These are phyloP conservation scores for Arthrobotrys musiformis DNA, from an alignment of 2,329 filamentous ascomycete species.

Conservation along the genomic window DNA sequence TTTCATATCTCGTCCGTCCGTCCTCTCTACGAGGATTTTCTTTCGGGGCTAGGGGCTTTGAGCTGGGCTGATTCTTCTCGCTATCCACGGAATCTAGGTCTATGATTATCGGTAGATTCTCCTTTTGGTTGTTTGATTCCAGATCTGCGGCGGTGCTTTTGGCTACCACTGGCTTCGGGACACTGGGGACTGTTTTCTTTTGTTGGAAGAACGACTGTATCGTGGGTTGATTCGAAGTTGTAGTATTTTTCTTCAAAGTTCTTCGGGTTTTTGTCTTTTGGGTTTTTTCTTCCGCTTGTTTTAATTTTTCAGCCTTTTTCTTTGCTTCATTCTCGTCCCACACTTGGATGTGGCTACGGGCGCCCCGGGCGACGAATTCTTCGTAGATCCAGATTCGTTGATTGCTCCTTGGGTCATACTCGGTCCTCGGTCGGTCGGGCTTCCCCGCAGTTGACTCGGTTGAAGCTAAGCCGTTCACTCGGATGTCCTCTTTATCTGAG, in stretches of 20 bases:
- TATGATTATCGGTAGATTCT: slow-evolving; percentile 9
- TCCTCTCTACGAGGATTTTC: neutral
- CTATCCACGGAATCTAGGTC: neutral
- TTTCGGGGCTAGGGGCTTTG: neutral
- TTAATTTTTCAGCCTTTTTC: slow-evolving; percentile 18
- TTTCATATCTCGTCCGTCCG: neutral
- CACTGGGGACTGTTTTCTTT: neutral
- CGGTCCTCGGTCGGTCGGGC: slow-evolving; percentile 6
- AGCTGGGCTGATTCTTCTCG: neutral
- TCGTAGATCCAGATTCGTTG: slow-evolving; percentile 39
- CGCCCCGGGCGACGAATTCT: slow-evolving; percentile 28
- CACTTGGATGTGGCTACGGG: slow-evolving; percentile 2
- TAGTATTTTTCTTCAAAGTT: neutral
- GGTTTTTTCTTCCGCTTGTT: slow-evolving; percentile 22
- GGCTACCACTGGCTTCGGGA: neutral
- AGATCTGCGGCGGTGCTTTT: neutral
- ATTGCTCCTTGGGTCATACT: slow-evolving; percentile 36
- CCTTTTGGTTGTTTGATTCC: neutral
- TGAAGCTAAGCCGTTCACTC: slow-evolving; percentile 25
- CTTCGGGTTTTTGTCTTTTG: slow-evolving; percentile 21
- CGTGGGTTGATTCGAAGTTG: slow-evolving; percentile 1
- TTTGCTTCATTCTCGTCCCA: slow-evolving; percentile 43
- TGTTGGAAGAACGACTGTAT: slow-evolving; percentile 37
- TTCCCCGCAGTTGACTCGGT: slow-evolving; percentile 17
- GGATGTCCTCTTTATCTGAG: slow-evolving; percentile 46